phyloP scores from a whole-genome alignment of 805 yeast species.

The Torulaspora gathmanii region DNA sequence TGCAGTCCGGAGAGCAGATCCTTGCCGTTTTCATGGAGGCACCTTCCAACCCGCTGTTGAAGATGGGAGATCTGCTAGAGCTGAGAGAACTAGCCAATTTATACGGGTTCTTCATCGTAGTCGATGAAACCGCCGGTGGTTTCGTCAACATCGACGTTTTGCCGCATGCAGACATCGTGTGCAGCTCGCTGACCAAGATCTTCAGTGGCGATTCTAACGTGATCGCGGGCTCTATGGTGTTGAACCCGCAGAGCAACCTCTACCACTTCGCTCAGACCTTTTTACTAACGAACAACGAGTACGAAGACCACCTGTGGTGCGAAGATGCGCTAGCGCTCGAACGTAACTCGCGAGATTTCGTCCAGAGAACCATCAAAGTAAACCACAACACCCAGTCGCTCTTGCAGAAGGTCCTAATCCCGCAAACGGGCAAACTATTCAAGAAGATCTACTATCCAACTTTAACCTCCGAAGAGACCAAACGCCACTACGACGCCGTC shows the following conservation, averaged over 20 bases:
- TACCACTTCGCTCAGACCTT: conserved; percentile 36
- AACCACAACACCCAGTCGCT: conserved; percentile 54
- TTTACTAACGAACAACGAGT: conserved; percentile 44
- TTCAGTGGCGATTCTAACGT: conserved; percentile 94
- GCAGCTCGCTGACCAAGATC: conserved; percentile 82
- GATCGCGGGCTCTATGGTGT: conserved; percentile 84
- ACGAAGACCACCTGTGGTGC: conserved; percentile 79
- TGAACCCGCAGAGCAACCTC: conserved; percentile 65
- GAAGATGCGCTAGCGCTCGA: conserved; percentile 92
- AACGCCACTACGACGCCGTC: conserved; percentile 62
- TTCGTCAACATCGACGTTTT: conserved; percentile 76
- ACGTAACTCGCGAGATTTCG: conserved; percentile 88
- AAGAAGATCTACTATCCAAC: conserved; percentile 70
- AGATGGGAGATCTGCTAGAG: conserved; percentile 70
- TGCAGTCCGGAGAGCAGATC: conserved; percentile 62
- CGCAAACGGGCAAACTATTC: conserved; percentile 45
- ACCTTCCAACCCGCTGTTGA: conserved; percentile 56
- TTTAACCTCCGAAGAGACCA: conserved; percentile 43
- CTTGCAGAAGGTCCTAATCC: conserved; percentile 46
- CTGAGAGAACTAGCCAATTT: conserved; percentile 62
- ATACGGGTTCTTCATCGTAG: conserved; percentile 70
- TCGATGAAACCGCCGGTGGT: conserved; percentile 95
- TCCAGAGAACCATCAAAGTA: conserved; percentile 49
- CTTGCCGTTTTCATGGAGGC: conserved; percentile 52
- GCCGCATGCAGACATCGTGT: conserved; percentile 81